phyloP scores from a whole-genome alignment of 208 protist genomes.

The Trypanosoma mega region DNA sequence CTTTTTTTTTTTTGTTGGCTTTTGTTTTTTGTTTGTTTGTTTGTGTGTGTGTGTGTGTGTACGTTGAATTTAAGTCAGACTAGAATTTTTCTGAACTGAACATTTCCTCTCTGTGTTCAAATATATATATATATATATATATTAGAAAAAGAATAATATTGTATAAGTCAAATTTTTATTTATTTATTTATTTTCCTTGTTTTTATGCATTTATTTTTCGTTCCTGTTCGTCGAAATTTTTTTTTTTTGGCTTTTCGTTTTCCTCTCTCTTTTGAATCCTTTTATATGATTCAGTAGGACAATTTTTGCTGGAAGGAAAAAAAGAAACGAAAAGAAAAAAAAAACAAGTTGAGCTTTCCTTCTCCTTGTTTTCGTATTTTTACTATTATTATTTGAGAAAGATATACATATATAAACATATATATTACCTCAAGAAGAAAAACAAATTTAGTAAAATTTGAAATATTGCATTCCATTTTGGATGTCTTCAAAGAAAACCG shows the following conservation, averaged over 20 bases:
- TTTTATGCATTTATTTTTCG: slow-evolving; percentile 17
- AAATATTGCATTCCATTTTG: neutral
- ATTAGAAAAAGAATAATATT: too few relatives aligned
- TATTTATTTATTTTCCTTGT: slow-evolving; percentile 14
- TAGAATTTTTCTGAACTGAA: too few relatives aligned
- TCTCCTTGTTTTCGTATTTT: neutral
- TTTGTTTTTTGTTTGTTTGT: too few relatives aligned
- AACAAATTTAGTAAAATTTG: neutral
- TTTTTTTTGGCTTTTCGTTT: slow-evolving; percentile 14
- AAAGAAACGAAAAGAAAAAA: slow-evolving; percentile 17
- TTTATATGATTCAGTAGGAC: slow-evolving; percentile 20
- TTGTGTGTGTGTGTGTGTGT: too few relatives aligned
- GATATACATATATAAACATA: too few relatives aligned
- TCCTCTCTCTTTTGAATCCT: neutral
- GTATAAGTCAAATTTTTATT: slow-evolving; percentile 8
- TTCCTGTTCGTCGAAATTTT: slow-evolving; percentile 1
- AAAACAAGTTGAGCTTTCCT: neutral
- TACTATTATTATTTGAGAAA: neutral
- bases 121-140: too few relatives aligned
- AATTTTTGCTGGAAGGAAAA: slow-evolving; percentile 2
- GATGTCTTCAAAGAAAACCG: neutral
- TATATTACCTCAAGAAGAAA: too few relatives aligned
- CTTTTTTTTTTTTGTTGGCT: too few relatives aligned
- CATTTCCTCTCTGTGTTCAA: too few relatives aligned
- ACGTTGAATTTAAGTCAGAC: too few relatives aligned